These are phyloP conservation scores for Fusarium coicis DNA, from an alignment of 2,329 filamentous ascomycete genomes.

Conservation along the genomic window DNA sequence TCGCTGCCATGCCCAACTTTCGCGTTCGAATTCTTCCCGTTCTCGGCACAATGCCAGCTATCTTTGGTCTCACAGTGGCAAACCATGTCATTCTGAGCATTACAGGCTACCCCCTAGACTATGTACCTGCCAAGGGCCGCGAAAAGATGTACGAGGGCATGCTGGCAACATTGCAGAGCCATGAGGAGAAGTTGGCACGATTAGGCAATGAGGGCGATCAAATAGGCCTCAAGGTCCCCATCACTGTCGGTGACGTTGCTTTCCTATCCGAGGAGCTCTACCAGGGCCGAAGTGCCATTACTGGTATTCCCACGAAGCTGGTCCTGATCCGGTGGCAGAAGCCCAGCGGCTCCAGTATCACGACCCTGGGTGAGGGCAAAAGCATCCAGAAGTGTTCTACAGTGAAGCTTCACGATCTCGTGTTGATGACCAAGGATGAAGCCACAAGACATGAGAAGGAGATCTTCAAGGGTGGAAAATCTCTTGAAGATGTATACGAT, in stretches of 20 bases:
- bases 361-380: constrained; percentile 69
- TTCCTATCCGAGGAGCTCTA: constrained; percentile 93
- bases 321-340: constrained; percentile 83
- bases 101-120: constrained; percentile 85
- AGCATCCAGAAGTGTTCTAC: constrained; percentile 83
- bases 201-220: constrained; percentile 45
- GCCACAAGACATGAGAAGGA: constrained; percentile 81
- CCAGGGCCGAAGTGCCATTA: constrained; percentile 83
- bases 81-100: constrained; percentile 92
- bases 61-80: constrained; percentile 91
- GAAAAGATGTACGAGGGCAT: constrained; percentile 95
- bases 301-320: constrained; percentile 81
- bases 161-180: constrained; percentile 77
- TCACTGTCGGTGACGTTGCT: constrained; percentile 83
- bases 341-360: constrained; percentile 68
- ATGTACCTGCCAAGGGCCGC: constrained; percentile 80
- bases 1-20: constrained; percentile 92
- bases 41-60: constrained; percentile 94
- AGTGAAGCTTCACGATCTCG: constrained; percentile 75
- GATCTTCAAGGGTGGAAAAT: constrained; percentile 76
- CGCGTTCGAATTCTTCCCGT: constrained; percentile 94
- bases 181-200: constrained; percentile 79
- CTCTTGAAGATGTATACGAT: constrained; percentile 79
- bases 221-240: constrained; percentile 80
- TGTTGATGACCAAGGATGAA: constrained; percentile 95